Base-by-base conservation (phyloP, 768 basidiomycete genomes). In the Gymnopilus junonius region DNA sequence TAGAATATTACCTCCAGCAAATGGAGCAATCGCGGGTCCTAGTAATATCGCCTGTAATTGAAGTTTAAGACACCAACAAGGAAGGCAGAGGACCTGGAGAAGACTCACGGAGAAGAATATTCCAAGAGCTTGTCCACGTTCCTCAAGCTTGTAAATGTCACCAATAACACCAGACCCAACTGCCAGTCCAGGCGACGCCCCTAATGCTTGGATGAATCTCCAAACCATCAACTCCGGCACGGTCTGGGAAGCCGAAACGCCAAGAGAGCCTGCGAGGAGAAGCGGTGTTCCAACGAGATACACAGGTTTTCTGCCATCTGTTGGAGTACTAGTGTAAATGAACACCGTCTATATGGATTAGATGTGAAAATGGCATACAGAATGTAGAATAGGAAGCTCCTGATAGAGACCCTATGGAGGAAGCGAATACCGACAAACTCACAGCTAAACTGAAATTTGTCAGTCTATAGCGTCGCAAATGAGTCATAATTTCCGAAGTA, bases 161-260 rank as follows among this genome's bases (percentile, higher is more conserved):
- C 84, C 85, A 27, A 89, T 85, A 2, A 84, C 80, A 1, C 82
- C 87, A 0, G 80, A 79, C 3, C 81, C 90, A 54, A 82, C 80
- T 27, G 81, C 84, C 70, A 79, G 71, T 3, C 79, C 85, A 14
- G 82, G 83, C 12, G 86, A 82, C 20, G 85, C 78, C 25, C 90
- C 91, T 50, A 88, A 78, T 0, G 86, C 87, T 70, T 92, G 90
- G 0, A 90, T 64, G 35, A 87, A 80, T 11, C 91, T 79, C 75
- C 85, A 87, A 11, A 82, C 73, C 68, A 92, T 81, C 3, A 93
- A 75, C 12, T 74, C 67, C 1, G 73, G 74, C 10, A 87, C 71
- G 34, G 65, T 77, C 1, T 69, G 69, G 0, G 87, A 79, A 0
- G 74, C 60, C 0, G 86, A 85, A 0, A 89, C 86, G 0, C 87